Conservation (phyloP, 2,329 filamentous ascomycete genomes). For the Rhynchosporium graminicola region DNA sequence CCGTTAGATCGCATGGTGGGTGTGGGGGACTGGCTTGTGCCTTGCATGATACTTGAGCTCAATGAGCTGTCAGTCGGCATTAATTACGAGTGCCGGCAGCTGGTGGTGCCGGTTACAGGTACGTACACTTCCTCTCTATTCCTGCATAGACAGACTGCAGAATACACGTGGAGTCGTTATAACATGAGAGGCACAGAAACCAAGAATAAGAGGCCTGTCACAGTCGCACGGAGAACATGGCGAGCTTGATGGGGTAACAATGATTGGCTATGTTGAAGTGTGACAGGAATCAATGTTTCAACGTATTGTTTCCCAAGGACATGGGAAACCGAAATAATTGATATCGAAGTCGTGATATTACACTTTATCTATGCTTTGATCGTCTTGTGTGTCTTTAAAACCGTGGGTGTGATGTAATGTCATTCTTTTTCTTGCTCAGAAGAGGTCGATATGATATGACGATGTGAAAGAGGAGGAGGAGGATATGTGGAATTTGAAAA, state of each 20-base stretch:
- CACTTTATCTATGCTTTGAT: background rate
- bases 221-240: background rate
- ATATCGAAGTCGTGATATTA: constrained; percentile 2
- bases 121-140: background rate
- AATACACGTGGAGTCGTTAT: background rate
- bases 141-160: background rate
- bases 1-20: too few relatives aligned
- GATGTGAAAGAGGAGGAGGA: too few relatives aligned
- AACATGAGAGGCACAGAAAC: background rate
- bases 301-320: background rate
- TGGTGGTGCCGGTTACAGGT: background rate
- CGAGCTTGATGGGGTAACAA: too few relatives aligned
- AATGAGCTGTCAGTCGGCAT: background rate
- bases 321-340: background rate
- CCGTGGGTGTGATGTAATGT: constrained; percentile 1
- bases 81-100: background rate
- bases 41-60: too few relatives aligned
- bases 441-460: too few relatives aligned
- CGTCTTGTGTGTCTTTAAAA: background rate
- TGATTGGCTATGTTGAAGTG: background rate
- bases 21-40: too few relatives aligned
- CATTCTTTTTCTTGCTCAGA: background rate
- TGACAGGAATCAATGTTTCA: background rate
- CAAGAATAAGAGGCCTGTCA: background rate
- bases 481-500: too few relatives aligned